Evolutionary conservation across 768 basidiomycete species (phyloP).

Genomic region (Bullera alba): DNA sequence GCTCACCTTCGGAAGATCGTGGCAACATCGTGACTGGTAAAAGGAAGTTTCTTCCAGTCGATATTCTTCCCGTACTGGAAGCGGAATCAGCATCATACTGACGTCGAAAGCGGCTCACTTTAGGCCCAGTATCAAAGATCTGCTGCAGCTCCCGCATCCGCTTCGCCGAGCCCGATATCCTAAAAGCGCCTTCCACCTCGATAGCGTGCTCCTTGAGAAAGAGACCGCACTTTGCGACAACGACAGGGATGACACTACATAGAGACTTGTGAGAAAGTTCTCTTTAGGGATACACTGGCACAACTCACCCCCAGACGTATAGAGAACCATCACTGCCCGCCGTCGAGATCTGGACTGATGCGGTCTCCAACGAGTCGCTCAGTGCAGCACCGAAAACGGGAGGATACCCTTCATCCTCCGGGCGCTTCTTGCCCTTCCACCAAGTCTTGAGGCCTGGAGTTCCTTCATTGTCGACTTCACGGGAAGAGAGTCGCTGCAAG

Average conservation of each 20-base stretch:
- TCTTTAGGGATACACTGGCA: not conserved
- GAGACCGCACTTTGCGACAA: slow-evolving; percentile 93
- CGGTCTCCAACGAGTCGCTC: slow-evolving; percentile 72
- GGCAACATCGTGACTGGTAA: slow-evolving; percentile 93
- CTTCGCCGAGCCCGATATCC: slow-evolving; percentile 88
- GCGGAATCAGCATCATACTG: slow-evolving; percentile 1
- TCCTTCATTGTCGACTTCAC: slow-evolving; percentile 23
- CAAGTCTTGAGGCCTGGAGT: slow-evolving; percentile 32
- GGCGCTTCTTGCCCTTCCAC: slow-evolving; percentile 36
- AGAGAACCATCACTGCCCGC: slow-evolving; percentile 55
- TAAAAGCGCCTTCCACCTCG: slow-evolving; percentile 86
- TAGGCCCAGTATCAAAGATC: slow-evolving; percentile 78
- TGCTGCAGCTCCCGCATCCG: slow-evolving; percentile 94
- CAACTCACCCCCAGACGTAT: slow-evolving; percentile 44
- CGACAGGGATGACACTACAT: slow-evolving; percentile 88
- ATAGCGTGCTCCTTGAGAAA: slow-evolving; percentile 95
- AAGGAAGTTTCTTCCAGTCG: slow-evolving; percentile 78
- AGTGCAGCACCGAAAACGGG: slow-evolving; percentile 80
- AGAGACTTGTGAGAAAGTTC: too few species aligned
- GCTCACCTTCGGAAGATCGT: slow-evolving; percentile 75
- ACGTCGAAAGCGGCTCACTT: slow-evolving; percentile 50
- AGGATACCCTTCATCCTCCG: not conserved
- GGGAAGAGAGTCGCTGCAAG: slow-evolving; percentile 13
- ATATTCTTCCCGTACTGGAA: slow-evolving; percentile 83
- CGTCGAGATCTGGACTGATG: slow-evolving; percentile 89